phyloP scores from a whole-genome alignment of 2,329 filamentous ascomycete species.

The Fusarium udum region DNA sequence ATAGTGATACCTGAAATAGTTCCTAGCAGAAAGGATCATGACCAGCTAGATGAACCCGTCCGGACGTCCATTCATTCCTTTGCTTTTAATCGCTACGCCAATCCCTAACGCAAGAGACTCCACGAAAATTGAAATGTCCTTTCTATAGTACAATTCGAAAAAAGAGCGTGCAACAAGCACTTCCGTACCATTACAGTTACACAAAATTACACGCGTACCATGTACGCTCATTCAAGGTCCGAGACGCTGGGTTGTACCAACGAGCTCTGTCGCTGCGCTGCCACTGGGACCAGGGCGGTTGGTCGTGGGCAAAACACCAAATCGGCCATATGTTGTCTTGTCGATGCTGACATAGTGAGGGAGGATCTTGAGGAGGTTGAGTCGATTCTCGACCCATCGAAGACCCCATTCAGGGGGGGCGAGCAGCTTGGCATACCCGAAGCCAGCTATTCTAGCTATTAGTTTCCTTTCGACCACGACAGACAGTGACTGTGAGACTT shows the following conservation, averaged over 20 bases:
- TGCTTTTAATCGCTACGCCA: constrained; percentile 28
- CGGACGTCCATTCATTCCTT: constrained; percentile 15
- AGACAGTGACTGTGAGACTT: constrained; percentile 49
- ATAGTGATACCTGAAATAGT: constrained; percentile 11
- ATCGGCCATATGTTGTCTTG: constrained; percentile 93
- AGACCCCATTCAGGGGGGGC: constrained; percentile 89
- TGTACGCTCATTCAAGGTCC: constrained; percentile 63
- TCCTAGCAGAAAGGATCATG: neutral
- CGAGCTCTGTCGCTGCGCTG: constrained; percentile 66
- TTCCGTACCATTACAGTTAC: constrained; percentile 5
- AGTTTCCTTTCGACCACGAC: neutral
- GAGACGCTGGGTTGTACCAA: constrained; percentile 71
- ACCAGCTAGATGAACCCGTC: constrained; percentile 1
- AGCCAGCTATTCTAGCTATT: constrained; percentile 66
- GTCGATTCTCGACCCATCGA: constrained; percentile 86
- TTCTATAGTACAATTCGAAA: constrained; percentile 37
- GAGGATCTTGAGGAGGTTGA: constrained; percentile 83
- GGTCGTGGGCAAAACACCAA: constrained; percentile 81
- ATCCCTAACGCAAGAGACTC: constrained; percentile 20
- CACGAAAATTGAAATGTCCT: constrained; percentile 15
- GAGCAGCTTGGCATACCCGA: constrained; percentile 89
- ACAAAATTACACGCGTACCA: constrained; percentile 14
- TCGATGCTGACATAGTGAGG: constrained; percentile 95
- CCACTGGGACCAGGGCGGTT: constrained; percentile 50
- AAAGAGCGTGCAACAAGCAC: constrained; percentile 7